Conservation (phyloP, 2,329 filamentous ascomycete genomes). For the Aureobasidium namibiae region DNA sequence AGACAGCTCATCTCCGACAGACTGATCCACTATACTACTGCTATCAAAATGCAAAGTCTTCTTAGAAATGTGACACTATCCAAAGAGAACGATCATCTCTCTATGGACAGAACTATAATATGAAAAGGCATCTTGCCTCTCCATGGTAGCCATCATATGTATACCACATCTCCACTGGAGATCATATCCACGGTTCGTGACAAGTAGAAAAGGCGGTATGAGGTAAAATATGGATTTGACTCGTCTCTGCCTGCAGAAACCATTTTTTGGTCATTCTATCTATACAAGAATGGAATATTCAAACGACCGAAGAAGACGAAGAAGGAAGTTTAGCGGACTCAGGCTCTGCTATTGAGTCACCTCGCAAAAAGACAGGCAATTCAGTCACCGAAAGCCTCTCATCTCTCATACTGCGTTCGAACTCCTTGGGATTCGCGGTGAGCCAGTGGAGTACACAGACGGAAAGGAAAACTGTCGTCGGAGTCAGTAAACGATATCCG, state of each 20-base stretch:
- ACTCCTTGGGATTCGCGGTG: constrained; percentile 1
- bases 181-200: too few relatives aligned
- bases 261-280: neutral
- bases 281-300: neutral
- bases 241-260: too few relatives aligned
- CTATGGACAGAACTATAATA: neutral
- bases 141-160: too few relatives aligned
- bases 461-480: constrained; percentile 1
- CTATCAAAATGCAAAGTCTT: neutral
- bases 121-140: neutral
- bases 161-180: too few relatives aligned
- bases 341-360: neutral
- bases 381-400: neutral
- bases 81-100: neutral
- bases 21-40: neutral
- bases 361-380: constrained; percentile 1
- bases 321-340: neutral
- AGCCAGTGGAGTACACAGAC: constrained; percentile 11
- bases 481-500: neutral
- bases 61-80: too few relatives aligned
- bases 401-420: neutral
- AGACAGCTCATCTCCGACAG: neutral
- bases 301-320: neutral
- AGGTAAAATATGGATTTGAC: too few relatives aligned
- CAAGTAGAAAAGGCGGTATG: too few relatives aligned